These are phyloP conservation scores for Corylus americana DNA, from an alignment of 306 rosid genomes.

Conservation along the genomic window DNA sequence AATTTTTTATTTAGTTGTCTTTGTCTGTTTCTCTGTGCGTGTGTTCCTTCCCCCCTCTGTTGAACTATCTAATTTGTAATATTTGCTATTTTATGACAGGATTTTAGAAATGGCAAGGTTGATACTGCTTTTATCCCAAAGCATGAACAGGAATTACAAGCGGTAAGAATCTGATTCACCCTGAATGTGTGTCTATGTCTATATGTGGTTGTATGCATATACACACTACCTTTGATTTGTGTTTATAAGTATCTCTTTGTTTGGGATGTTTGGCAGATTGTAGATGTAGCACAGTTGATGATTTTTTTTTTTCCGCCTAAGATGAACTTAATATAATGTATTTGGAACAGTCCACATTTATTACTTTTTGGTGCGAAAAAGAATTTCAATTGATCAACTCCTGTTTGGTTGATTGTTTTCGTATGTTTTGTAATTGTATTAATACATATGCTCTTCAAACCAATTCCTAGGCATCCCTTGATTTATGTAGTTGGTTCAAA, in stretches of 20 bases:
- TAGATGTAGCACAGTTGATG: not conserved
- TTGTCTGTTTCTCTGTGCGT: not conserved
- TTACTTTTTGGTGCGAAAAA: not conserved
- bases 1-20: not conserved
- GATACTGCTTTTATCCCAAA: conserved; percentile 96
- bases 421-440: not conserved
- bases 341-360: not conserved
- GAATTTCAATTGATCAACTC: not conserved
- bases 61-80: conserved; percentile 12
- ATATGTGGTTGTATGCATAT: not conserved
- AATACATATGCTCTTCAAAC: not conserved
- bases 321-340: not conserved
- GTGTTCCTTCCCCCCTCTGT: not conserved
- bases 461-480: not conserved
- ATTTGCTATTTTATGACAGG: conserved; percentile 46
- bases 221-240: not conserved
- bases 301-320: not conserved
- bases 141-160: conserved; percentile 80
- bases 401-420: not conserved
- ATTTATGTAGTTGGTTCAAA: not conserved
- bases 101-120: conserved; percentile 87
- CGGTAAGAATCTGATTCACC: conserved; percentile 46
- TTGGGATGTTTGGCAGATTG: not conserved
- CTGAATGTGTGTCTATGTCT: not conserved
- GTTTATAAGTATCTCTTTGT: not conserved